phyloP scores from a whole-genome alignment of 139 green algal species.

The Chlorella ohadii region DNA sequence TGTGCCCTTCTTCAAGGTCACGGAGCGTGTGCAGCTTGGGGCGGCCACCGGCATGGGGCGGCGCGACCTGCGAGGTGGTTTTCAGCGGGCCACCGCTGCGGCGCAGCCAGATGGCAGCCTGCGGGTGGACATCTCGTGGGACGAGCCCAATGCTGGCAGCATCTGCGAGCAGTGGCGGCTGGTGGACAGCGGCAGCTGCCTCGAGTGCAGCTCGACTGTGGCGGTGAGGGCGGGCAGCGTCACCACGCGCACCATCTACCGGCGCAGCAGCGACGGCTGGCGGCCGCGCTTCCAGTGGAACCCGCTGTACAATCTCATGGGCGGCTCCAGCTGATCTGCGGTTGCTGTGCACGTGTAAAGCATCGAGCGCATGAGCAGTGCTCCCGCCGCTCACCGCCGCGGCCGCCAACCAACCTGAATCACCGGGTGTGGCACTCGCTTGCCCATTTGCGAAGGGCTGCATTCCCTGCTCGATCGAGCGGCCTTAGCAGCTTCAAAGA shows the following conservation, averaged over 20 bases:
- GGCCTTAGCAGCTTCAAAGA: too few relatives aligned
- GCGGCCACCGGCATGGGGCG: not conserved
- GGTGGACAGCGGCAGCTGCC: not conserved
- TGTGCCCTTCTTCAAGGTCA: slow-evolving; percentile 56
- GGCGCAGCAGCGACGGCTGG: not conserved
- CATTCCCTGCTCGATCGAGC: too few relatives aligned
- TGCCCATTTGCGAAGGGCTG: too few relatives aligned
- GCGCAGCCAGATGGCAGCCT: slow-evolving; percentile 1
- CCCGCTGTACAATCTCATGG: not conserved
- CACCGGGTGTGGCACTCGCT: too few relatives aligned
- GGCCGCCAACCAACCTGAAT: too few relatives aligned
- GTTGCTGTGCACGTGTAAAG: too few relatives aligned
- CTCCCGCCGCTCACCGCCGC: too few relatives aligned
- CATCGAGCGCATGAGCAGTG: too few relatives aligned
- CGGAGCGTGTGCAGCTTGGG: slow-evolving; percentile 4
- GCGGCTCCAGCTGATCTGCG: too few relatives aligned
- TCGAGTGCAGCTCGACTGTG: slow-evolving; percentile 30
- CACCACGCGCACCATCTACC: slow-evolving; percentile 33
- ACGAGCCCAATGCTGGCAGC: slow-evolving; percentile 27
- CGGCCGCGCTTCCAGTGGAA: slow-evolving; percentile 36
- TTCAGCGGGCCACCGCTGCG: slow-evolving; percentile 10
- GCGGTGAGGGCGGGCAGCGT: slow-evolving; percentile 6
- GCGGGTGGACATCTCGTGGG: slow-evolving; percentile 25
- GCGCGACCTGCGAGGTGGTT: slow-evolving; percentile 31
- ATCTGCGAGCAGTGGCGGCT: slow-evolving; percentile 24